These are phyloP conservation scores for Solanum ossicruentum DNA, from an alignment of 257 asterid genomes.

Conservation along the genomic window DNA sequence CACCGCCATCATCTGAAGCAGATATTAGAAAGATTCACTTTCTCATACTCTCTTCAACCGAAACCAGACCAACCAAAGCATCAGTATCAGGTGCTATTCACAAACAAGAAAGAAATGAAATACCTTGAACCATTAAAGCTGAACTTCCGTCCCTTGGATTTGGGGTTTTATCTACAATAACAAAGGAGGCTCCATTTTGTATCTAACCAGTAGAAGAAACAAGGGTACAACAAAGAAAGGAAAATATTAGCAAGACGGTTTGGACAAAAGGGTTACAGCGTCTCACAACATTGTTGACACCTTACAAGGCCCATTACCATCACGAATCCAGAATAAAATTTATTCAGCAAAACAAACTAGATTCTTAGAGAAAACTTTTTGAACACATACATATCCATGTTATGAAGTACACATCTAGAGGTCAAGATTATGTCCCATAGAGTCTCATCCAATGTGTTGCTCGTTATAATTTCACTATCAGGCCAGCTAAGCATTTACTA, in stretches of 20 bases:
- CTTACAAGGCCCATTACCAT: background rate
- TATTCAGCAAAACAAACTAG: background rate
- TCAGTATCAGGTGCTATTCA: background rate
- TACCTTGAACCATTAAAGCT: constrained; percentile 83
- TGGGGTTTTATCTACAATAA: constrained; percentile 42
- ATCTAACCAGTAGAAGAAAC: constrained; percentile 36
- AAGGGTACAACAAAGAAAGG: constrained; percentile 11
- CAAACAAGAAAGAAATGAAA: background rate
- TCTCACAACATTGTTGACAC: background rate
- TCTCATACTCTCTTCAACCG: background rate
- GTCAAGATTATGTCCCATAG: background rate
- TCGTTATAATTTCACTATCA: background rate
- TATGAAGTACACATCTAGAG: background rate
- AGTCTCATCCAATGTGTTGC: background rate
- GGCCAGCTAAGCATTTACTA: background rate
- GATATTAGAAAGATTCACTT: constrained; percentile 9
- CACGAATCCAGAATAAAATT: background rate
- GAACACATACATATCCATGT: background rate
- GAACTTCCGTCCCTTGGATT: constrained; percentile 70
- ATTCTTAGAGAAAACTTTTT: background rate
- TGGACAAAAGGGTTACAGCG: background rate
- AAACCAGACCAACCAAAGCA: background rate
- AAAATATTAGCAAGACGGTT: background rate
- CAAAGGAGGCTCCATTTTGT: constrained; percentile 76
- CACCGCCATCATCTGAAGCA: constrained; percentile 82